Conservation (phyloP, 2,329 filamentous ascomycete species). For the Exophiala bonariae region DNA sequence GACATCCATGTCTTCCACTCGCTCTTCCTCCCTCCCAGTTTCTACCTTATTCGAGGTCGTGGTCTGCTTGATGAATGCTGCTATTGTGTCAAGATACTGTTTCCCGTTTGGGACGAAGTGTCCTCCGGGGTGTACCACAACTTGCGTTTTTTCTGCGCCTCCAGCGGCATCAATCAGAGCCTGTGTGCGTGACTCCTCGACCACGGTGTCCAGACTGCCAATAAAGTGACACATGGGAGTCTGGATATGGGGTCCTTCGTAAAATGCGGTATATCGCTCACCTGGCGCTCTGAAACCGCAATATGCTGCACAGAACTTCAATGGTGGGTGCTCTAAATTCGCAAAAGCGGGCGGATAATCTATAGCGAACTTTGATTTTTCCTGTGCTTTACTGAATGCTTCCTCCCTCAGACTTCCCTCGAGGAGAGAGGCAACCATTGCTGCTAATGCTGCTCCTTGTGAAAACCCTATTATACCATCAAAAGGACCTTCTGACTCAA, state of each 20-base stretch:
- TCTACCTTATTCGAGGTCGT: constrained; percentile 43
- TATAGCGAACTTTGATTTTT: constrained; percentile 36
- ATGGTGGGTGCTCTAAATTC: constrained; percentile 49
- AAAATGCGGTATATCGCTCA: constrained; percentile 65
- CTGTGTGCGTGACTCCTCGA: constrained; percentile 72
- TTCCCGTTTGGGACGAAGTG: constrained; percentile 85
- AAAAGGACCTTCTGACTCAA: constrained; percentile 65
- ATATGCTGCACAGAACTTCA: constrained; percentile 74
- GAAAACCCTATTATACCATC: constrained; percentile 81
- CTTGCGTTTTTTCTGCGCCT: constrained; percentile 52
- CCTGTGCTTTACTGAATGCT: constrained; percentile 32
- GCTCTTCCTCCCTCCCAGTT: constrained; percentile 51
- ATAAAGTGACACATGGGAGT: constrained; percentile 82
- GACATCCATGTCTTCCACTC: constrained; percentile 67
- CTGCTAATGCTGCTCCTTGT: constrained; percentile 73
- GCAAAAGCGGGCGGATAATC: constrained; percentile 53
- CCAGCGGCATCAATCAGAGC: constrained; percentile 67
- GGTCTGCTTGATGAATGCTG: constrained; percentile 62
- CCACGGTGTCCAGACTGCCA: constrained; percentile 82
- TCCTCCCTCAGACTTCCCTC: constrained; percentile 54
- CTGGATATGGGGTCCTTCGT: constrained; percentile 66
- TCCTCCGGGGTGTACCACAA: constrained; percentile 78
- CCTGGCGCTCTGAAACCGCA: constrained; percentile 72
- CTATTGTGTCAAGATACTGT: constrained; percentile 75
- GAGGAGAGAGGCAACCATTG: constrained; percentile 70